Evolutionary conservation across 768 basidiomycete species (phyloP).

Genomic region (Psilocybe cyanescens): DNA sequence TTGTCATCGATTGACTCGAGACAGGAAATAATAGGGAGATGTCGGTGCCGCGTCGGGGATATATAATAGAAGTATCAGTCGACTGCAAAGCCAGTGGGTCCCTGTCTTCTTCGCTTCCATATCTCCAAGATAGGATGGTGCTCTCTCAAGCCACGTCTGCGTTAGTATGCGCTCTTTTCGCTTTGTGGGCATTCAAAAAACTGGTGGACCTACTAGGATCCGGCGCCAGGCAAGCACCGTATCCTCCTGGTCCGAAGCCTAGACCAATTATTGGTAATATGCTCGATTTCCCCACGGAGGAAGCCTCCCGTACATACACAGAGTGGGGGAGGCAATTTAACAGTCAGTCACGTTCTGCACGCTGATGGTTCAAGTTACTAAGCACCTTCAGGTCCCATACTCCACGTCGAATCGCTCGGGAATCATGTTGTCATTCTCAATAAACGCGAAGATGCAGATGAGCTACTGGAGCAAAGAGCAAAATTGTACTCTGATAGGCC

Average conservation of each 20-base stretch:
- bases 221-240: not conserved
- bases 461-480: conserved; percentile 44
- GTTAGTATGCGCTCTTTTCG: not conserved
- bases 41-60: too few species aligned
- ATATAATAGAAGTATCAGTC: too few species aligned
- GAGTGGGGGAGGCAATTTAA: conserved; percentile 20
- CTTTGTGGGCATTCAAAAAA: not conserved
- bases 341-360: conserved; percentile 13
- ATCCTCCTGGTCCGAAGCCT: conserved; percentile 27
- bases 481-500: conserved; percentile 49
- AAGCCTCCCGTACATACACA: conserved; percentile 10
- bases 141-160: not conserved
- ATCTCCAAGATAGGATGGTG: too few species aligned
- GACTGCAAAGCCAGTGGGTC: too few species aligned
- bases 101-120: too few species aligned
- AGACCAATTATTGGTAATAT: conserved; percentile 30
- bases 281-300: conserved; percentile 17
- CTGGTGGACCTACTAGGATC: not conserved
- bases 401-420: conserved; percentile 24
- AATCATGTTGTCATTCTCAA: conserved; percentile 30
- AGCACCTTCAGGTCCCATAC: conserved; percentile 16
- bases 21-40: too few species aligned
- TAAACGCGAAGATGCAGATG: conserved; percentile 17
- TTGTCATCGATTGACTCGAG: too few species aligned
- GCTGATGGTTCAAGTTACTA: not conserved